These are phyloP conservation scores for Sorghum bicolor DNA, from an alignment of 176 grass and related monocot genomes.

Conservation along the genomic window Sorghum_bicolor_NCBIv3 NC_012871.2:52056001-52056500, in stretches of 20 bases:
- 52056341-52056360: background rate
- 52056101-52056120: conserved; percentile 49
- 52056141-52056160: background rate
- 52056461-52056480: conserved; percentile 51
- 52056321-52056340: background rate
- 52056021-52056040: background rate
- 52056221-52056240: background rate
- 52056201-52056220: background rate
- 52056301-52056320: background rate
- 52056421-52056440: conserved; percentile 37
- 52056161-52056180: background rate
- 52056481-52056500: background rate
- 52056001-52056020: background rate
- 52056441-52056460: conserved; percentile 23
- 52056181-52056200: background rate
- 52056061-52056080: background rate
- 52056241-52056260: conserved; percentile 20
- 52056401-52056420: conserved; percentile 25
- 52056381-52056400: background rate
- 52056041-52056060: background rate
- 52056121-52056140: conserved; percentile 47
- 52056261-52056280: conserved; percentile 39
- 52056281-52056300: conserved; percentile 33
- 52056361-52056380: background rate
- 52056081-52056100: conserved; percentile 53